phyloP scores from a whole-genome alignment of 257 asterid species.

The Scutellaria minor region DNA sequence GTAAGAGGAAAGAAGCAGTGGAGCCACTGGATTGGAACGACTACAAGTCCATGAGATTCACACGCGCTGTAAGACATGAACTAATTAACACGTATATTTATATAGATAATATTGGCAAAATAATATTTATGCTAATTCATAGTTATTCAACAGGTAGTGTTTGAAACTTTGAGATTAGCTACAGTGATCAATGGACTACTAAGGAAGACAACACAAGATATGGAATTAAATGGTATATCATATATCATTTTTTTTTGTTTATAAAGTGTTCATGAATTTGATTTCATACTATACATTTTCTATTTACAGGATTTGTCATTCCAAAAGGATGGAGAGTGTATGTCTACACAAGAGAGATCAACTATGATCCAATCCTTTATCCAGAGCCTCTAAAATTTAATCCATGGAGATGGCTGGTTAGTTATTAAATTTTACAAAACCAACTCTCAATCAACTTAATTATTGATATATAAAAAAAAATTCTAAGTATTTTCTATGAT shows the following conservation, averaged over 20 bases:
- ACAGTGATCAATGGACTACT: constrained; percentile 68
- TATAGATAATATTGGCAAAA: too few species aligned
- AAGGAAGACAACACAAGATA: constrained; percentile 68
- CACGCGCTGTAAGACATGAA: constrained; percentile 66
- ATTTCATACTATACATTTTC: neutral
- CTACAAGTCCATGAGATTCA: constrained; percentile 65
- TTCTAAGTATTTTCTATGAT: neutral
- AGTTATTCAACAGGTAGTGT: constrained; percentile 49
- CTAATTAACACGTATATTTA: neutral
- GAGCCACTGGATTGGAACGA: constrained; percentile 67
- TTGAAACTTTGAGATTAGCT: constrained; percentile 71
- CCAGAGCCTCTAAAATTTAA: constrained; percentile 70
- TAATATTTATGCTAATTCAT: too few species aligned
- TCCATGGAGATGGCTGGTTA: constrained; percentile 87
- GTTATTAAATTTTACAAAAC: constrained; percentile 28
- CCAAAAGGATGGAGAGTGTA: constrained; percentile 90
- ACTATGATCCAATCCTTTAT: constrained; percentile 67
- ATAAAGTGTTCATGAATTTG: neutral
- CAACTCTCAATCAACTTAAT: neutral
- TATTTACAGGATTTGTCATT: constrained; percentile 51
- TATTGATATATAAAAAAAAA: neutral
- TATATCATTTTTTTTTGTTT: neutral
- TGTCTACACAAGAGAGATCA: constrained; percentile 76
- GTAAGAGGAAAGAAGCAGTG: constrained; percentile 43
- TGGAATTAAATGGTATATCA: constrained; percentile 59